Evolutionary conservation across 2,329 filamentous ascomycete species (phyloP), one percentile per base, ranked within the genome.

Genomic region (Ascochyta fabae): DNA sequence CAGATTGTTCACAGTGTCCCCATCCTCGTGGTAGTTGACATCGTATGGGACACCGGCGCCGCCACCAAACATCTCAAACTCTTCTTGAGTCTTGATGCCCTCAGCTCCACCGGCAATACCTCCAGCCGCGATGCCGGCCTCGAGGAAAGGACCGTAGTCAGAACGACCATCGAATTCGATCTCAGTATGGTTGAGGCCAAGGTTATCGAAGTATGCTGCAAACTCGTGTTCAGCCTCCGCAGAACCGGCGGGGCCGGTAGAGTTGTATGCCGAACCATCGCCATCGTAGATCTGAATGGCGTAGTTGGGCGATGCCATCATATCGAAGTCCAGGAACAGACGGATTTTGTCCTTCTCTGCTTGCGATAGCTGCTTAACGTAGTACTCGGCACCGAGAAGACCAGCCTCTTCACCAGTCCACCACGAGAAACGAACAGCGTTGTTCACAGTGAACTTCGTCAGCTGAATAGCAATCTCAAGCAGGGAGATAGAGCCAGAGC

Each of bases 41-140:
- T 87, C 84, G 61, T 81, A 85, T 31, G 78, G 73, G n/a, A 79
- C 75, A 19, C 81, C 89, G 1, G 86, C 87, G 58, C 81, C 78
- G 34, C 90, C 90, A n/a, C 90, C 90, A 71, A 92, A 94, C 75
- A 86, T 76, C 36, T 77, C 78, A 2, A 76, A 83, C 70, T 93
- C 88, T 31, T 86, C 81, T 45, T 81, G 76, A 0, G 88, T 91
- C 84, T 92, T 93, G 76, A 90, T 73, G 12, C 84, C 88, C 74
- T 93, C 90, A 1, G 90, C 90, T 35, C 90, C 90, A 2, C 90
- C 92, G 50, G 89, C 89, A 58, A 93, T 85, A 27, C 90, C 90
- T 23, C 90, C 89, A 1, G 85, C 85, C 0, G 90, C 88, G 38
- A 93, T 91, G 3, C 88, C 88, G 52, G 84, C 82, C 33, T 85